These are phyloP conservation scores for Rhynchosporium graminicola DNA, from an alignment of 2,329 filamentous ascomycete genomes.

Conservation along the genomic window DNA sequence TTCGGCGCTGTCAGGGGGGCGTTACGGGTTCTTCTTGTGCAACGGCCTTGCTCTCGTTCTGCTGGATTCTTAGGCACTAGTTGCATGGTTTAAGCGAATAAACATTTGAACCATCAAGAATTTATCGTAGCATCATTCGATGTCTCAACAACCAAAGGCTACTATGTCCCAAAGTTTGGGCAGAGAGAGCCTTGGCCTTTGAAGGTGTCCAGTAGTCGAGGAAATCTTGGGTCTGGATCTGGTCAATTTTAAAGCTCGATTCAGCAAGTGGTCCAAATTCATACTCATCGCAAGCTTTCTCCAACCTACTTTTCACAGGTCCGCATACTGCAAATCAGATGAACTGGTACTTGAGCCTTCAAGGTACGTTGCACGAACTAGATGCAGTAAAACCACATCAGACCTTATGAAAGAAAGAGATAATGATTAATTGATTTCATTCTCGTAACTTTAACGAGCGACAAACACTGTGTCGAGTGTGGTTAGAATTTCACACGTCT, in stretches of 20 bases:
- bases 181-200: background rate
- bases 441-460: background rate
- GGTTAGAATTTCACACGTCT: constrained; percentile 5
- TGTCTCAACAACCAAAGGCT: background rate
- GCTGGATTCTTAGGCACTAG: constrained; percentile 23
- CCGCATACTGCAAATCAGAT: background rate
- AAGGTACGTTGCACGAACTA: background rate
- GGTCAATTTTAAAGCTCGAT: too few relatives aligned
- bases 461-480: background rate
- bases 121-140: constrained; percentile 15
- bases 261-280: background rate
- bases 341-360: background rate
- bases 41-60: constrained; percentile 21
- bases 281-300: background rate
- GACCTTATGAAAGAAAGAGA: background rate
- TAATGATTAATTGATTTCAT: background rate
- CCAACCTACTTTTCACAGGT: background rate
- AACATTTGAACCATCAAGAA: constrained; percentile 15
- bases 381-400: background rate
- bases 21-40: constrained; percentile 24
- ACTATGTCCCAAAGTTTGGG: background rate
- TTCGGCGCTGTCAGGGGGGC: constrained; percentile 29
- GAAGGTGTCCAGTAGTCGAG: background rate
- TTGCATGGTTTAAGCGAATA: constrained; percentile 25
- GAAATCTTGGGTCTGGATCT: background rate